Conservation (phyloP, 345 rosid genomes). For the Litchi chinensis region DNA sequence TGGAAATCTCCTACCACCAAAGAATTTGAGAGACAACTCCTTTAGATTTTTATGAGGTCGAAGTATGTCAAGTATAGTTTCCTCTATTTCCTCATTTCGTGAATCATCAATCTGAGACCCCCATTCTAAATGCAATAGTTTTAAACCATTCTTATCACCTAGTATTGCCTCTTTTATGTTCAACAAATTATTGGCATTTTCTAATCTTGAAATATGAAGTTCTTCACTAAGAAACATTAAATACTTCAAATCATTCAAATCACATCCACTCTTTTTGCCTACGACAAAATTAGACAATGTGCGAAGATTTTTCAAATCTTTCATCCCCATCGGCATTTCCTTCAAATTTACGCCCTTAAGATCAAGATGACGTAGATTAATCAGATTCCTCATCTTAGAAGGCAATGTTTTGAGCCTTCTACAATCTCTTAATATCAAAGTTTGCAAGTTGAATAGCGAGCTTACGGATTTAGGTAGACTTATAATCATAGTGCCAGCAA, state of each 20-base stretch:
- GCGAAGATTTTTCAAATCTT: neutral
- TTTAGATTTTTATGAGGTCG: neutral
- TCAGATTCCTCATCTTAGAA: neutral
- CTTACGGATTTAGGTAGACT: neutral
- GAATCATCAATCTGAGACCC: neutral
- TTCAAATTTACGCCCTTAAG: neutral
- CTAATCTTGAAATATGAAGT: neutral
- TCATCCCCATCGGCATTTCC: neutral
- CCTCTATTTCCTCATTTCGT: neutral
- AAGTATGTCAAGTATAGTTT: neutral
- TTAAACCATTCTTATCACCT: neutral
- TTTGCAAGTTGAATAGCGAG: neutral
- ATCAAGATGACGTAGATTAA: slow-evolving; percentile 13
- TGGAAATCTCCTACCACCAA: neutral
- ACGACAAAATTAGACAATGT: slow-evolving; percentile 4
- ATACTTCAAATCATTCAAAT: neutral
- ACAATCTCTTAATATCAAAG: slow-evolving; percentile 1
- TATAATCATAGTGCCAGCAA: neutral
- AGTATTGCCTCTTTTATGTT: neutral
- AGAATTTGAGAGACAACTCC: neutral
- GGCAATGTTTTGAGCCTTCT: neutral
- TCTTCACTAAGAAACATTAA: neutral
- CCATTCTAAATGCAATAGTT: neutral
- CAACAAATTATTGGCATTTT: neutral
- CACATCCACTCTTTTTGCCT: neutral